Percentiles rank a stretch among this genome's conserved stretches.
Evolutionary conservation across 768 basidiomycete species (phyloP).

Genomic region (Auricularia sp.): DNA sequence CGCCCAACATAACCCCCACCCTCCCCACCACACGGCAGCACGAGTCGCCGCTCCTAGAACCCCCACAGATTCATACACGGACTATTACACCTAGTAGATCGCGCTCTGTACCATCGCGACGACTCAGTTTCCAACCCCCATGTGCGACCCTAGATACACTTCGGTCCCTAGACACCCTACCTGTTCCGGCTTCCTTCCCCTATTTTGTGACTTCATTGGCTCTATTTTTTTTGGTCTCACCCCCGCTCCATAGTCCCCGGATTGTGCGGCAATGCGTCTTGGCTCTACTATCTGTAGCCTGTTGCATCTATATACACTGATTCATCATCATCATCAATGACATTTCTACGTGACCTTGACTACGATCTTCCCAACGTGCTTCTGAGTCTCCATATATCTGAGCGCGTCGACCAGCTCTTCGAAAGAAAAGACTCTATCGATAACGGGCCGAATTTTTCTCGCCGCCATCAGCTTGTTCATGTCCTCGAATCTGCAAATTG

Average conservation of each 20-base stretch:
- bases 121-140: background rate
- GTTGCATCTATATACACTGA: no score
- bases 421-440: conserved; percentile 52
- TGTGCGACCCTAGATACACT: background rate
- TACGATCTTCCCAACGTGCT: conserved; percentile 56
- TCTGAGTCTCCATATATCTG: conserved; percentile 40
- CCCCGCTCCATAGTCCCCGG: no score
- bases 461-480: conserved; percentile 41
- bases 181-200: background rate
- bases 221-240: no score
- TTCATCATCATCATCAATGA: no score
- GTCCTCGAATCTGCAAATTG: conserved; percentile 34
- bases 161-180: background rate
- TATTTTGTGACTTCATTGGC: background rate
- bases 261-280: no score
- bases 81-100: background rate
- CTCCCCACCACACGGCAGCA: background rate
- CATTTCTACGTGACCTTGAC: conserved; percentile 31
- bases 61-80: background rate
- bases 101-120: background rate
- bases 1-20: background rate
- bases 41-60: no score
- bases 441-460: conserved; percentile 37
- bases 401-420: conserved; percentile 43
- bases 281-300: no score